Evolutionary conservation across 257 asterid species (phyloP).

Genomic region (Catharanthus roseus): DNA sequence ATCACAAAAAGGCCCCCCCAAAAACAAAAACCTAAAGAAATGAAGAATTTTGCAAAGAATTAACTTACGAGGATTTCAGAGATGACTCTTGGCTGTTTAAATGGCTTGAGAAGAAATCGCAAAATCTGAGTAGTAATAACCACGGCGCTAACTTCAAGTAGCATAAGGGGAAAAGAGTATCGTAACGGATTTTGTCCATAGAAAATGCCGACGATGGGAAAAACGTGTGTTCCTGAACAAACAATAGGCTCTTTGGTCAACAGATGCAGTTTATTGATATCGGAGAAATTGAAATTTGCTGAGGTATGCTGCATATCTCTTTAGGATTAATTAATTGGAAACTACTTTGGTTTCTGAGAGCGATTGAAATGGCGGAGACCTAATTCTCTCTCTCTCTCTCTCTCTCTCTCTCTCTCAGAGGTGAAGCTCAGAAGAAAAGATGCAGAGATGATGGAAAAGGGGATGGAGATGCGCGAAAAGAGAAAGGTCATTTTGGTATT

Average conservation of each 20-base stretch:
- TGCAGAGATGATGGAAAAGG: background rate
- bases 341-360: too few species aligned
- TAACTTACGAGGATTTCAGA: conserved; percentile 71
- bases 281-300: background rate
- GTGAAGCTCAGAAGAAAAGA: background rate
- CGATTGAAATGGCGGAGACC: background rate
- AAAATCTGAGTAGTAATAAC: conserved; percentile 33
- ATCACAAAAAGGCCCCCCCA: too few species aligned
- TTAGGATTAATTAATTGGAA: too few species aligned
- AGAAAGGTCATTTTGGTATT: conserved; percentile 1
- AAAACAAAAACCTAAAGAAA: too few species aligned
- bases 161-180: conserved; percentile 46
- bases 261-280: background rate
- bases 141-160: conserved; percentile 35
- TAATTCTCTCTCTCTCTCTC: too few species aligned
- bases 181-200: conserved; percentile 66
- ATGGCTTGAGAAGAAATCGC: conserved; percentile 63
- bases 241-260: conserved; percentile 11
- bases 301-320: background rate
- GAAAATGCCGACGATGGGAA: conserved; percentile 60
- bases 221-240: conserved; percentile 26
- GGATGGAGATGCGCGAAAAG: conserved; percentile 15
- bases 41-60: too few species aligned
- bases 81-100: conserved; percentile 60
- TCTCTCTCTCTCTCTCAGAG: too few species aligned